These are phyloP conservation scores for Actinomortierella wolfii DNA, from an alignment of 371 early-diverging fungal species.

Conservation along the genomic window DNA sequence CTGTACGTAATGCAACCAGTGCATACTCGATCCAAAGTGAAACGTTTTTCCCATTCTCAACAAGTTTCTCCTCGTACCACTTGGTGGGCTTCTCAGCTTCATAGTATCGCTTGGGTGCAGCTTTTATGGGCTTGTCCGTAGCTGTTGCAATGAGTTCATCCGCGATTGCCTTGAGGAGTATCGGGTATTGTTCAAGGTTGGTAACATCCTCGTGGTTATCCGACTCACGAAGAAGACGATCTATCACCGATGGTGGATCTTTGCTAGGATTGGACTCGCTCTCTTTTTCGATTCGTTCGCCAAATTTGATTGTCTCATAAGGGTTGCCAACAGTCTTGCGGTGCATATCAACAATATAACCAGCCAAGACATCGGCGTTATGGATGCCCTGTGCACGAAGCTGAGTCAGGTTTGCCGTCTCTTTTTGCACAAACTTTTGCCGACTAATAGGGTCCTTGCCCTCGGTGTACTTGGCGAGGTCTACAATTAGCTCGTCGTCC, in stretches of 20 bases:
- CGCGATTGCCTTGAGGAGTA: slow-evolving; percentile 10
- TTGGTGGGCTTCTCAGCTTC: slow-evolving; percentile 8
- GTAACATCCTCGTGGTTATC: not conserved
- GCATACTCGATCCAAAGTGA: slow-evolving; percentile 28
- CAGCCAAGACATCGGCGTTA: slow-evolving; percentile 24
- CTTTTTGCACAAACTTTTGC: slow-evolving; percentile 18
- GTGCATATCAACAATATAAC: slow-evolving; percentile 26
- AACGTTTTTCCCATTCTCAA: slow-evolving; percentile 1
- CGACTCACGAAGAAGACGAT: slow-evolving; percentile 3
- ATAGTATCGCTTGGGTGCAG: slow-evolving; percentile 15
- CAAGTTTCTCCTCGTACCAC: slow-evolving; percentile 13
- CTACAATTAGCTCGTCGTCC: slow-evolving; percentile 33
- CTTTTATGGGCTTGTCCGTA: slow-evolving; percentile 1
- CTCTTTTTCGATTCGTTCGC: slow-evolving; percentile 12
- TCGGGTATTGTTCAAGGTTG: slow-evolving; percentile 13
- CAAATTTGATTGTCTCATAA: slow-evolving; percentile 22
- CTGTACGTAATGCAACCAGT: slow-evolving; percentile 1
- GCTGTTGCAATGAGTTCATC: slow-evolving; percentile 8
- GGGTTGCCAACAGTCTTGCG: slow-evolving; percentile 17
- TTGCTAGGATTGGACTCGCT: too few relatives aligned
- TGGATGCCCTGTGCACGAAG: slow-evolving; percentile 39
- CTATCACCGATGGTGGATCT: not conserved
- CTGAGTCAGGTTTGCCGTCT: slow-evolving; percentile 28
- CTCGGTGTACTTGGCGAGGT: slow-evolving; percentile 41
- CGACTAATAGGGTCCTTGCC: slow-evolving; percentile 15